Percentiles rank a stretch among this genome's conserved stretches.
These are phyloP conservation scores for Sicyos baderoa DNA, from an alignment of 306 rosid species.

Conservation along the genomic window DNA sequence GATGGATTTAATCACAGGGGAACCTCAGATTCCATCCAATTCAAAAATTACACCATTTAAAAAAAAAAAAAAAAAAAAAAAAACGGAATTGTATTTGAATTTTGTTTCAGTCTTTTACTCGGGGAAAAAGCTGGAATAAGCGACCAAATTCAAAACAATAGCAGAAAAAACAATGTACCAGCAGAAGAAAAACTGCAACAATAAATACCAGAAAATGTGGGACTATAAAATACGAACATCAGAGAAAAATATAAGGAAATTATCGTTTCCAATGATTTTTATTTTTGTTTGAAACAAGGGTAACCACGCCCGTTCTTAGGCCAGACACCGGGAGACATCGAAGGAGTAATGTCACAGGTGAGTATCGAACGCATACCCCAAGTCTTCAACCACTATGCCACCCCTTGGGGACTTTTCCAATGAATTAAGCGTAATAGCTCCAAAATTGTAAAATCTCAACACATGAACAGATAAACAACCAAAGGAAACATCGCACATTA, in stretches of 20 bases:
- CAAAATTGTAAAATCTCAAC: not conserved
- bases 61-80: no score
- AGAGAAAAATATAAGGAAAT: not conserved
- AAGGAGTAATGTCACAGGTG: no score
- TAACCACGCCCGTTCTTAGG: no score
- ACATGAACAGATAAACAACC: not conserved
- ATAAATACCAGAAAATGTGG: slow-evolving; percentile 3
- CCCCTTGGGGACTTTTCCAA: no score
- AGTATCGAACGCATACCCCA: no score
- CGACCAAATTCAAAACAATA: not conserved
- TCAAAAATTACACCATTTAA: not conserved
- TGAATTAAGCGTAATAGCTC: not conserved
- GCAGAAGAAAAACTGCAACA: not conserved
- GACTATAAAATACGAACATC: not conserved
- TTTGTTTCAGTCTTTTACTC: not conserved
- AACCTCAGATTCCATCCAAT: not conserved
- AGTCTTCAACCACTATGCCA: no score
- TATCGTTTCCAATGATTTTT: not conserved
- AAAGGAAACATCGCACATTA: slow-evolving; percentile 3
- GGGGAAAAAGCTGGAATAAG: not conserved
- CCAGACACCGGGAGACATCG: no score
- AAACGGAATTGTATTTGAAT: not conserved
- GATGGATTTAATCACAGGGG: not conserved
- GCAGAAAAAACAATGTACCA: not conserved
- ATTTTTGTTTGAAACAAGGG: no score